Base-by-base conservation (phyloP, 345 rosid species). In the Aquilaria malaccensis region DNA sequence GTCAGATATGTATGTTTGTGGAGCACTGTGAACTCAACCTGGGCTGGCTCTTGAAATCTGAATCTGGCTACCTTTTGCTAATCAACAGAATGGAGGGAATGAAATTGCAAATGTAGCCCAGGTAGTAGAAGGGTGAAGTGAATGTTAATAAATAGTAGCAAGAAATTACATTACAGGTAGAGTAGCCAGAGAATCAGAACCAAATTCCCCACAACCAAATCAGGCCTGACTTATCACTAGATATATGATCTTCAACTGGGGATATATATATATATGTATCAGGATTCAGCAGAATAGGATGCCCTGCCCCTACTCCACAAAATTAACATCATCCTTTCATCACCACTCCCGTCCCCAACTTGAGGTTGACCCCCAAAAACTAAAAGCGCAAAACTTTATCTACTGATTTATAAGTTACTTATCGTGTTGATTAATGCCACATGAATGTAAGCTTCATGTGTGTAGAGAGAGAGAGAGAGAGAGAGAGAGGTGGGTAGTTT, bases 181-280 rank as follows among this genome's bases (percentile, higher is more conserved):
- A 60, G 72, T 69, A 66, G 66, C 45, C 60, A 50, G 22, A 45
- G 75, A 75, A 77, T 69, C 56, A 72, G 82, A 82, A 73, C 74
- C 81, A 62, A 67, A 80, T 80, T 80, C 87, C 55, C 15, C 45
- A 1, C 45, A 32, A 63, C 55, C 60, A 33, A 37, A 56, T 56
- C 49, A 48, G 12, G 29, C 30, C 56, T 30, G 33, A 32, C 37
- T 1, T 52, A 63, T 13, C 9, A 13, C 56, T 22, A 13, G 14
- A 52, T 62, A 60, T 58, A 30, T 33, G 49, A 53, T 22, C n/a
- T 13, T 56, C 45, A 58, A 50, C 4, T 54, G 45, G 33, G 22
- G 22, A 22, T 22, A 1, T 22, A 58, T 13, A 58, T 13, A 10
- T 13, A 14, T 51, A 51, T 41, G 31, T 15, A 5, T 49, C 63